A percentile compares a stretch with the other conserved stretches of the same genome.
These are phyloP conservation scores for Ceratocystis huliohia DNA, from an alignment of 2,329 filamentous ascomycete genomes.

Conservation along the genomic window DNA sequence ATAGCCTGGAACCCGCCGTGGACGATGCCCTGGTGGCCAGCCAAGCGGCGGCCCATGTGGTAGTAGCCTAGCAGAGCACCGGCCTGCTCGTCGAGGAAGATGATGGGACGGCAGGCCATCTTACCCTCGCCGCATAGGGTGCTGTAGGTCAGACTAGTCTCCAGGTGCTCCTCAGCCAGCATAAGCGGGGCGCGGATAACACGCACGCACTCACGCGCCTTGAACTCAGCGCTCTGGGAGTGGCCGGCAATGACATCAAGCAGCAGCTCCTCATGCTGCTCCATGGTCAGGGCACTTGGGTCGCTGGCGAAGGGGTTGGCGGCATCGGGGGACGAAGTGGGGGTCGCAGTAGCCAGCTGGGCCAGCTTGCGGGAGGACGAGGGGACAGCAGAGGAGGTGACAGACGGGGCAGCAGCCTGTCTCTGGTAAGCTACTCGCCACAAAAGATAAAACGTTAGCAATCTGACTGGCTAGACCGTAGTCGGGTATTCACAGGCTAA, in stretches of 20 bases:
- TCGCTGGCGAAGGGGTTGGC: slow-evolving; percentile 15
- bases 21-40: slow-evolving; percentile 79
- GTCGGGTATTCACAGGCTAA: neutral
- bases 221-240: slow-evolving; percentile 13
- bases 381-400: neutral
- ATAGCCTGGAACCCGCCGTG: slow-evolving; percentile 90
- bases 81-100: slow-evolving; percentile 20
- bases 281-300: slow-evolving; percentile 11
- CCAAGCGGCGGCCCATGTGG: slow-evolving; percentile 57
- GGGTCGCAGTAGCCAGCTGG: slow-evolving; percentile 15
- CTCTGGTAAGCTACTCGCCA: slow-evolving; percentile 10
- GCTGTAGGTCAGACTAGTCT: slow-evolving; percentile 18
- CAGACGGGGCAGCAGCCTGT: neutral
- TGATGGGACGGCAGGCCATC: slow-evolving; percentile 20
- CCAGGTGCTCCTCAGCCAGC: slow-evolving; percentile 19
- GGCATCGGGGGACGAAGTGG: slow-evolving; percentile 9
- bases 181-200: slow-evolving; percentile 20
- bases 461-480: neutral
- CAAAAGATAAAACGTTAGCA: neutral
- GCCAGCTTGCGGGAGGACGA: slow-evolving; percentile 13
- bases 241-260: slow-evolving; percentile 20
- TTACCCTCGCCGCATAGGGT: slow-evolving; percentile 18
- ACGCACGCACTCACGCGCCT: slow-evolving; percentile 17
- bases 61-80: slow-evolving; percentile 20
- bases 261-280: slow-evolving; percentile 18